Percentiles rank a stretch among this genome's conserved stretches.
Evolutionary conservation across 2,329 filamentous ascomycete species (phyloP).

Genomic region (Bertia moriformis): DNA sequence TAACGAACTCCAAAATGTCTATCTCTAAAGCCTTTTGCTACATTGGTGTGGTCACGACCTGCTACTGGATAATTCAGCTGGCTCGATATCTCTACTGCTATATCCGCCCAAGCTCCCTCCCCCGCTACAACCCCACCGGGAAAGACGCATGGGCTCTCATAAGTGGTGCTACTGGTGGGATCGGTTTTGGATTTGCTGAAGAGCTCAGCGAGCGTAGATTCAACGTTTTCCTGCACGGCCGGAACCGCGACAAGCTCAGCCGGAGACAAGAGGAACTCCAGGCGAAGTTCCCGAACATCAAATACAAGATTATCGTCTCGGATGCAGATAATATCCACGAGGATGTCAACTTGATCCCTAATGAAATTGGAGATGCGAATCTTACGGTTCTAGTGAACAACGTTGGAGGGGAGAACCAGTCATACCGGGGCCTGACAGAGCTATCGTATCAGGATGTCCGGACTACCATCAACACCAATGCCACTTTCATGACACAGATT

Average conservation of each 20-base stretch:
- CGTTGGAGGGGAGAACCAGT: neutral
- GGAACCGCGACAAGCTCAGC: neutral
- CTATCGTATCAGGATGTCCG: neutral
- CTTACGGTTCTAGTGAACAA: neutral
- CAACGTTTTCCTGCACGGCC: conserved; percentile 1
- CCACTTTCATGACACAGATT: neutral
- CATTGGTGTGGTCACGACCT: neutral
- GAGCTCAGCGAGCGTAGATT: neutral
- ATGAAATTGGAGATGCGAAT: neutral
- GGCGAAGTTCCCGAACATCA: neutral
- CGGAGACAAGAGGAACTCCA: neutral
- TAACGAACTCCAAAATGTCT: too few species aligned
- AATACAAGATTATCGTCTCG: neutral
- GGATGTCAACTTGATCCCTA: neutral
- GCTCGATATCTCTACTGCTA: neutral
- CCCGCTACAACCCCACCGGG: neutral
- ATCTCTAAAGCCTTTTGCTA: too few species aligned
- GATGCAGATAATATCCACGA: neutral
- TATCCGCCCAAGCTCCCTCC: neutral
- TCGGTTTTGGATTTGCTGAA: neutral
- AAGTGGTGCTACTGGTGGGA: neutral
- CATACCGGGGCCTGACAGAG: neutral
- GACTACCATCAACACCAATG: neutral
- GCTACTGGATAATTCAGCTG: neutral
- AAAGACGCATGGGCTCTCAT: neutral